phyloP scores from a whole-genome alignment of 139 green algal species.

The Tetraselmis striata region DNA sequence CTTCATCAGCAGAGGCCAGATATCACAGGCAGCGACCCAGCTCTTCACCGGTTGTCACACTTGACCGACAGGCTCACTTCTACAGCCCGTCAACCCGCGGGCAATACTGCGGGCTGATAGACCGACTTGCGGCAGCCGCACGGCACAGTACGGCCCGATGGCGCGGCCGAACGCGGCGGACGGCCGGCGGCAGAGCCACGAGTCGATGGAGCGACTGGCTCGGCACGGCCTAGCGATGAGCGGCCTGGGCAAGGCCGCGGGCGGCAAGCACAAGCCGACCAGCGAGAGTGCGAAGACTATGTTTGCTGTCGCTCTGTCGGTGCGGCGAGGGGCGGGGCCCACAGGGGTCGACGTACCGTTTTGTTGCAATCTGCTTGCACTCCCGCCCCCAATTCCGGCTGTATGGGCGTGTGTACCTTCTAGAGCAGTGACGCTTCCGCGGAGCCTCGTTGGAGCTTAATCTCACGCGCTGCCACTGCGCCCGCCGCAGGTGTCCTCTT shows the following conservation, averaged over 20 bases:
- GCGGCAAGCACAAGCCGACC: not conserved
- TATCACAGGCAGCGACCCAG: no score
- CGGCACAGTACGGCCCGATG: no score
- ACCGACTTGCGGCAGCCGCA: no score
- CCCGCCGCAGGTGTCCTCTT: conserved; percentile 21
- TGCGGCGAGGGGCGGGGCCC: not conserved
- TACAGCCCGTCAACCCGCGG: no score
- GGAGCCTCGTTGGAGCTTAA: conserved; percentile 22
- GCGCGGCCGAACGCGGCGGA: not conserved
- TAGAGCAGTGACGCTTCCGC: not conserved
- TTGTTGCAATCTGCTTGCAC: not conserved
- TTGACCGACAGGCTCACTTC: no score
- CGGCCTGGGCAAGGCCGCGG: not conserved
- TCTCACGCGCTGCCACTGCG: conserved; percentile 28
- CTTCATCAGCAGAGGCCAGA: no score
- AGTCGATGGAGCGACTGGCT: not conserved
- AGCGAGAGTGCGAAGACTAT: not conserved
- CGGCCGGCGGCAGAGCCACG: no score
- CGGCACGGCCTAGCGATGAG: not conserved
- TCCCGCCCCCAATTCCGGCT: not conserved
- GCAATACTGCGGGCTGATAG: no score
- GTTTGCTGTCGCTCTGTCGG: not conserved
- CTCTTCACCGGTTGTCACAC: no score
- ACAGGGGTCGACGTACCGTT: not conserved
- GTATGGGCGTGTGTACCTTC: not conserved